A percentile compares a stretch with the other conserved stretches of the same genome.
Conservation (phyloP, 495 filamentous ascomycete species). For the Aspergillus carlsbadensis region DNA sequence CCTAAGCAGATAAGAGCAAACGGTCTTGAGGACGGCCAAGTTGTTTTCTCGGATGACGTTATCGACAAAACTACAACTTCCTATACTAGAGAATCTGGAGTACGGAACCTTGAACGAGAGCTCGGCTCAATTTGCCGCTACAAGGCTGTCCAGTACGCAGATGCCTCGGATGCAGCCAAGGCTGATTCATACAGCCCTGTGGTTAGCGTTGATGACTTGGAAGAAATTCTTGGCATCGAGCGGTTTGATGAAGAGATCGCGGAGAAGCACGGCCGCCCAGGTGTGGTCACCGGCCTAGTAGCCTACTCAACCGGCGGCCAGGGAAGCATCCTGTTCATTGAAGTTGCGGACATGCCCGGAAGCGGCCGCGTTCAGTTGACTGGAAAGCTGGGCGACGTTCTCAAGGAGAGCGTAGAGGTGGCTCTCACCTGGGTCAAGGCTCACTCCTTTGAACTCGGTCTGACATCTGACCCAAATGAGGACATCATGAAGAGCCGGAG, state of each 20-base stretch:
- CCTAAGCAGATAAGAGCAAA: slow-evolving; percentile 88
- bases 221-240: slow-evolving; percentile 89
- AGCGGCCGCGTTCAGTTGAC: slow-evolving; percentile 93
- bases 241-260: slow-evolving; percentile 95
- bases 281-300: slow-evolving; percentile 94
- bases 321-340: slow-evolving; percentile 97
- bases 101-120: slow-evolving; percentile 94
- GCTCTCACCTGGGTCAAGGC: slow-evolving; percentile 96
- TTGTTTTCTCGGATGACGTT: slow-evolving; percentile 75
- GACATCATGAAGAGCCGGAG: slow-evolving; percentile 96
- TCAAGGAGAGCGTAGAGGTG: slow-evolving; percentile 97
- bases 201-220: slow-evolving; percentile 75
- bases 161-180: slow-evolving; percentile 76
- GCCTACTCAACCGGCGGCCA: slow-evolving; percentile 93
- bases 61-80: slow-evolving; percentile 91
- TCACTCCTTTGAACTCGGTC: slow-evolving; percentile 86
- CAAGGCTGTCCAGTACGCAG: slow-evolving; percentile 93
- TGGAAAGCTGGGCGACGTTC: slow-evolving; percentile 94
- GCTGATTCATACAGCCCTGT: slow-evolving; percentile 69
- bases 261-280: slow-evolving; percentile 81
- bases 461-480: slow-evolving; percentile 75
- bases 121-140: slow-evolving; percentile 90
- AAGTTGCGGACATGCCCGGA: slow-evolving; percentile 96
- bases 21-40: slow-evolving; percentile 71
- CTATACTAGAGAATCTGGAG: slow-evolving; percentile 97